phyloP scores from a whole-genome alignment of 192 early-diverging fungal genomes.

The Helicostylum pulchrum region DNA sequence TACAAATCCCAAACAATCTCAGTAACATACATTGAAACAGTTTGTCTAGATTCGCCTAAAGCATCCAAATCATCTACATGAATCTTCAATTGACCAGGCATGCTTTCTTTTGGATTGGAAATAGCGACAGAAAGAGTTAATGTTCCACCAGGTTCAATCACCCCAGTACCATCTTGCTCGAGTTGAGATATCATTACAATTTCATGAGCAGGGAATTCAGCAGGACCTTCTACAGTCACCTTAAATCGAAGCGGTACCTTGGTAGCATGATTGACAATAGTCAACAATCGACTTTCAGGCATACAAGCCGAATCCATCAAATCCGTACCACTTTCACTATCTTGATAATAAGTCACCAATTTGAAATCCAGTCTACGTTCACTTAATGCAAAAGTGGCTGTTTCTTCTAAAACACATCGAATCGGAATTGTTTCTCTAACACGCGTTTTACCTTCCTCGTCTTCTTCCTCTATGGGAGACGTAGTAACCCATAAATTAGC shows the following conservation, averaged over 20 bases:
- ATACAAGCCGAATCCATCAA: slow-evolving; percentile 16
- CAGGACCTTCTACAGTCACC: slow-evolving; percentile 68
- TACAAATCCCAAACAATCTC: slow-evolving; percentile 42
- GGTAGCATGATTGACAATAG: slow-evolving; percentile 62
- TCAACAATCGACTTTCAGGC: slow-evolving; percentile 38
- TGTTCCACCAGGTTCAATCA: slow-evolving; percentile 55
- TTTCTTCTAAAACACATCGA: slow-evolving; percentile 62
- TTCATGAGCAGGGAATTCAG: slow-evolving; percentile 64
- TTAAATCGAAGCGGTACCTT: slow-evolving; percentile 65
- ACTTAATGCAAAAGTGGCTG: slow-evolving; percentile 64
- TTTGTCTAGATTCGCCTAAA: slow-evolving; percentile 53
- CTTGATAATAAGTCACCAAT: slow-evolving; percentile 46
- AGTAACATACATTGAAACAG: slow-evolving; percentile 61
- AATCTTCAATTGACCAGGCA: slow-evolving; percentile 78
- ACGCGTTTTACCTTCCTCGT: slow-evolving; percentile 27
- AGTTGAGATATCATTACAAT: slow-evolving; percentile 60
- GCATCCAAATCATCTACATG: slow-evolving; percentile 69
- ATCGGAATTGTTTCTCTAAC: slow-evolving; percentile 66
- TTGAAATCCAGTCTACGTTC: slow-evolving; percentile 69
- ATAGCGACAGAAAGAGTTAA: slow-evolving; percentile 58
- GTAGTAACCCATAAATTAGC: slow-evolving; percentile 68
- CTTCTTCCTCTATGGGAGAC: slow-evolving; percentile 40
- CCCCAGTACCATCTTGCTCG: slow-evolving; percentile 53
- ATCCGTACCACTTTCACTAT: slow-evolving; percentile 17
- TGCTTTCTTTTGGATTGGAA: slow-evolving; percentile 56